Conservation (phyloP, 148 eudicot genomes). For the Rhododendron mucronatum region DNA sequence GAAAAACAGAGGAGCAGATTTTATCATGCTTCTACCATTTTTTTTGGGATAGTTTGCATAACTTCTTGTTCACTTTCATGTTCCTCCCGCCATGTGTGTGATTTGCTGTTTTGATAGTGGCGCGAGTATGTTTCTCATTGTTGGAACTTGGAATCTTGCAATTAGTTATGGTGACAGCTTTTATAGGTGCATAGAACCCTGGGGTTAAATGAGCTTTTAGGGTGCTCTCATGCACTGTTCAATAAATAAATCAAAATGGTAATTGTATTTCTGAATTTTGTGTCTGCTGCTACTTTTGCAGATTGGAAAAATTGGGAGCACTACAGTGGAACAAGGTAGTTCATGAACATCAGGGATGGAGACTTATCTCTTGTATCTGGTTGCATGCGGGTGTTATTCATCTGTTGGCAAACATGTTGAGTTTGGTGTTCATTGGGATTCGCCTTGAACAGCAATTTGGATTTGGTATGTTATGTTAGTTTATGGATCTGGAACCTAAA, state of each 20-base stretch:
- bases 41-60: not conserved
- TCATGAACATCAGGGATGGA: constrained; percentile 68
- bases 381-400: constrained; percentile 92
- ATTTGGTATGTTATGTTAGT: constrained; percentile 44
- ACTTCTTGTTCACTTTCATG: not conserved
- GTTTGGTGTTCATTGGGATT: constrained; percentile 84
- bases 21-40: not conserved
- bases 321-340: constrained; percentile 72
- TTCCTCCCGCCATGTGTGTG: not conserved
- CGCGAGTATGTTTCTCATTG: not conserved
- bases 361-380: constrained; percentile 87
- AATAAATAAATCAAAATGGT: not conserved
- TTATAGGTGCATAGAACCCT: not conserved
- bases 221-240: not conserved
- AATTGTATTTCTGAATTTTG: not conserved
- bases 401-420: constrained; percentile 79
- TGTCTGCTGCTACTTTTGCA: constrained; percentile 23
- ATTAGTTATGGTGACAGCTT: not conserved
- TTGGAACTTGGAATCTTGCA: not conserved
- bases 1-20: not conserved
- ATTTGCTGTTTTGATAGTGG: not conserved
- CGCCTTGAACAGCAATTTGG: constrained; percentile 97
- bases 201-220: not conserved
- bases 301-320: constrained; percentile 73
- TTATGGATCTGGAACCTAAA: not conserved